phyloP scores from a whole-genome alignment of 805 yeast species.

The Yamadazyma philogaea region DNA sequence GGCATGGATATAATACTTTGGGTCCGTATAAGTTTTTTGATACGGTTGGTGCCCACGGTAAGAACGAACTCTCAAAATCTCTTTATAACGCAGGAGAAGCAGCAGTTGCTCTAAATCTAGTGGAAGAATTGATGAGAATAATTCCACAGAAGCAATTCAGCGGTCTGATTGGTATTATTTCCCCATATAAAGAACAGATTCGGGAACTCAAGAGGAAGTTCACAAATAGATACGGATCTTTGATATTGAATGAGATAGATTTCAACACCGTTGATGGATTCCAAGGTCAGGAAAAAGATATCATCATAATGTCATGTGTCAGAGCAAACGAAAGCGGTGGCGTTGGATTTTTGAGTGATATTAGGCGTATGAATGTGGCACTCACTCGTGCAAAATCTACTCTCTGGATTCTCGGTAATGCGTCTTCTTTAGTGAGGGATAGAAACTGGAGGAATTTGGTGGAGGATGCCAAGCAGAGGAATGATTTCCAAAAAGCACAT shows the following conservation, averaged over 20 bases:
- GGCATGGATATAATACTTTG: conserved; percentile 64
- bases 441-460: conserved; percentile 72
- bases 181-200: conserved; percentile 93
- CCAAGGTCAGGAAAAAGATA: conserved; percentile 87
- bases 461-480: conserved; percentile 57
- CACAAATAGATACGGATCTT: conserved; percentile 55
- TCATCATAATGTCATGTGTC: conserved; percentile 92
- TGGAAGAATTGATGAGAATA: conserved; percentile 45
- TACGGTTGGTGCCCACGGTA: conserved; percentile 57
- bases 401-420: conserved; percentile 87
- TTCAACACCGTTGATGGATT: conserved; percentile 97
- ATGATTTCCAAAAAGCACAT: conserved; percentile 27
- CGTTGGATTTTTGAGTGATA: conserved; percentile 88
- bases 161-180: conserved; percentile 82
- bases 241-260: conserved; percentile 65
- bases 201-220: conserved; percentile 56
- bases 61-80: conserved; percentile 64
- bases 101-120: conserved; percentile 63
- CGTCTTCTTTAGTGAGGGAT: conserved; percentile 59
- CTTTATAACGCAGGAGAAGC: conserved; percentile 72
- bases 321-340: conserved; percentile 68
- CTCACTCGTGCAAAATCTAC: conserved; percentile 90
- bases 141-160: conserved; percentile 53
- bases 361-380: conserved; percentile 96
- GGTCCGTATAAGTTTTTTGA: conserved; percentile 81